Base-by-base conservation (phyloP, 257 asterid genomes). In the Thymus mandschuricus region DNA sequence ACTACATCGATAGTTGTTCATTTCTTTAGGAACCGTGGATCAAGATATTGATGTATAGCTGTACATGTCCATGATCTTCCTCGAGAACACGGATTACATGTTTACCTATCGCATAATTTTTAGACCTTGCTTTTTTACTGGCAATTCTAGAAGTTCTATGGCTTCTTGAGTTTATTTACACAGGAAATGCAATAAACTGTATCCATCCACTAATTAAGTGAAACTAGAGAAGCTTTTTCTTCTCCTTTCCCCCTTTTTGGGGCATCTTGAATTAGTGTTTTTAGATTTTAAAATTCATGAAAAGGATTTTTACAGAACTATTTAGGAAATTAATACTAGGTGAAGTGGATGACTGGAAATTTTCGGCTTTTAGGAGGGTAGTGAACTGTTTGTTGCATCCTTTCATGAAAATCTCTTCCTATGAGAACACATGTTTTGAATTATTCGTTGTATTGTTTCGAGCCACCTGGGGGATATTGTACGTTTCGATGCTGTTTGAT, bases 1-100 rank as follows among this genome's bases (percentile, higher is more conserved):
- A 43, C 46, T 12, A 21, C n/a, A 65, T 69, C 27, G 12, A 58
- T 59, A 62, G 29, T 58, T 66, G 43, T 62, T 57, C 29, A 51
- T 67, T 57, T 57, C 35, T 50, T 61, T 15, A 15, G 15, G 31
- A 38, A 68, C 21, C 21, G 21, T 21, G 21, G 21, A 21, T 21
- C 21, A 21, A 21, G 21, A 21, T 21, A 21, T 21, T 21, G 21
- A 21, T 21, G 21, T 21, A 21, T 21, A 56, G 4, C 12, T 49
- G 6, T 1, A 28, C 44, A 33, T 57, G 31, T 51, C 10, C 13
- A 10, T 38, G 34, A 44, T 43, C 30, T 63, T 40, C 55, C 60
- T 72, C 0, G 21, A 21, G 21, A 21, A 21, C 21, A 21, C 21
- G 21, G 21, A 21, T 21, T 21, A 21, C 21, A 21, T 21, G 21